Evolutionary conservation across 208 protist genomes (phyloP).

Genomic region (Acanthamoeba lenticulata): DNA sequence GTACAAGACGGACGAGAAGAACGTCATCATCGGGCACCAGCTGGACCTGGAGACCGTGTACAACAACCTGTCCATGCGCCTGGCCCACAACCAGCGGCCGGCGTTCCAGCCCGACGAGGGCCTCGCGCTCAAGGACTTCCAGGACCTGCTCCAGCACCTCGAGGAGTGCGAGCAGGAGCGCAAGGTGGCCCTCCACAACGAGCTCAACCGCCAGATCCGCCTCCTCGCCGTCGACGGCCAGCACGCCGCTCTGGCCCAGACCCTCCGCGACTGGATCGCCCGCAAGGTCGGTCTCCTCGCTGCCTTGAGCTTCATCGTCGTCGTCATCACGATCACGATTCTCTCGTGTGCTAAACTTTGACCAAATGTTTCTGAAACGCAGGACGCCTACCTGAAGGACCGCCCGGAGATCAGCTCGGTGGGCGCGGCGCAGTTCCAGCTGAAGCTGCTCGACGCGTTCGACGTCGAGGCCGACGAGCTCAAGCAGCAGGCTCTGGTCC

Average conservation of each 20-base stretch:
- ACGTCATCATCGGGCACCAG: conserved; percentile 36
- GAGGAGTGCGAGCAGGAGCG: conserved; percentile 58
- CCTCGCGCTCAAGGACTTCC: conserved; percentile 36
- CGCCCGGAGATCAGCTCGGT: conserved; percentile 15
- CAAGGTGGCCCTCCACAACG: conserved; percentile 57
- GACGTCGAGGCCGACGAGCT: conserved; percentile 29
- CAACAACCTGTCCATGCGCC: conserved; percentile 66
- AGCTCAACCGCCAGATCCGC: conserved; percentile 67
- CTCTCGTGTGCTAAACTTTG: too few relatives aligned
- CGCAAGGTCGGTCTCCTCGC: background rate
- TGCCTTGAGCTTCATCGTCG: background rate
- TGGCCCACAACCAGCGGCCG: conserved; percentile 68
- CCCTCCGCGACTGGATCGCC: background rate
- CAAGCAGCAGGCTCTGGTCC: background rate
- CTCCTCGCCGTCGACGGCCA: conserved; percentile 28
- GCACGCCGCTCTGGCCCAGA: conserved; percentile 25
- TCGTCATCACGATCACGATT: background rate
- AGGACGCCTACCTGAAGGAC: background rate
- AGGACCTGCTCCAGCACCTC: background rate
- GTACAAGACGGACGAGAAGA: conserved; percentile 69
- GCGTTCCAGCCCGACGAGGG: conserved; percentile 49
- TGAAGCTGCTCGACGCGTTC: conserved; percentile 65
- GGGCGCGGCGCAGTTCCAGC: conserved; percentile 50
- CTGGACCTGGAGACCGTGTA: conserved; percentile 72
- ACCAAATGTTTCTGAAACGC: background rate